phyloP scores from a whole-genome alignment of 805 yeast species.

The Alloascoidea africana region DNA sequence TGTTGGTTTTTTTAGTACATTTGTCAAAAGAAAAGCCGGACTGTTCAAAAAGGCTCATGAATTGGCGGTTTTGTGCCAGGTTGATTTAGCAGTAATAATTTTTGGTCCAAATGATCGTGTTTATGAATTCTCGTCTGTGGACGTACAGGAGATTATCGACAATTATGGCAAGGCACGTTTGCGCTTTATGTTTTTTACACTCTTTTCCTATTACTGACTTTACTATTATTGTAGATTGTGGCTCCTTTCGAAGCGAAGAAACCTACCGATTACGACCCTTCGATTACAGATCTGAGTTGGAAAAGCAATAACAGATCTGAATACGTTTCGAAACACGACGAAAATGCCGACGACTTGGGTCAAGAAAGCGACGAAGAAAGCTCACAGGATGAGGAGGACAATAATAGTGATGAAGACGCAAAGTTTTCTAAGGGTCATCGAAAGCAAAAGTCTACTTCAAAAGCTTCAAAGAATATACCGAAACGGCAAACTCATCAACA shows the following conservation, averaged over 20 bases:
- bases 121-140: not conserved
- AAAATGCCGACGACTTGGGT: too few species aligned
- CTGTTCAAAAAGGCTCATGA: constrained; percentile 3
- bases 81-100: not conserved
- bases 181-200: not conserved
- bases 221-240: not conserved
- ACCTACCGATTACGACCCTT: constrained; percentile 1
- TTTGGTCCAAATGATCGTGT: constrained; percentile 1
- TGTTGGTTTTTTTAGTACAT: constrained; percentile 9
- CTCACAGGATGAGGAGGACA: not conserved
- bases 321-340: not conserved
- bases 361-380: not conserved
- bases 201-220: not conserved
- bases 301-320: not conserved
- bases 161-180: too few species aligned
- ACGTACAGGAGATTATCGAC: too few species aligned
- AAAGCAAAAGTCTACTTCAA: too few species aligned
- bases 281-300: not conserved
- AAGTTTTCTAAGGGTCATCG: too few species aligned
- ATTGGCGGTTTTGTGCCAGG: constrained; percentile 9
- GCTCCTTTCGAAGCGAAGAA: constrained; percentile 1
- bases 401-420: not conserved
- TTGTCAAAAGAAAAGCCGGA: constrained; percentile 3
- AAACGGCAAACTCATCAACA: too few species aligned
- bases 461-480: too few species aligned